These are phyloP conservation scores for Pulveroboletus sp. DNA, from an alignment of 768 basidiomycete genomes.

Conservation along the genomic window DNA sequence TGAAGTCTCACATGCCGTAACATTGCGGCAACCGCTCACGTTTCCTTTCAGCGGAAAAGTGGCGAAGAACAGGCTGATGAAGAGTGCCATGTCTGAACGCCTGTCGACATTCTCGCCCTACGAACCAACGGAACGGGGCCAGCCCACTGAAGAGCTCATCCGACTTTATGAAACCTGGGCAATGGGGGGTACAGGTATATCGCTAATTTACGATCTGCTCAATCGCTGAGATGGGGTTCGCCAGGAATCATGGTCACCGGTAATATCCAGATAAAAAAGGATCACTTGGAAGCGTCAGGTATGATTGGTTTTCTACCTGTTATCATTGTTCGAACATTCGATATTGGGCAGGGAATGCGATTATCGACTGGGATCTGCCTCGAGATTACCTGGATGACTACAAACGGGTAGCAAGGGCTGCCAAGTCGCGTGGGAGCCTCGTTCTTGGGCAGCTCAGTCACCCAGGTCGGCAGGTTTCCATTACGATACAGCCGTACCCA, in stretches of 20 bases:
- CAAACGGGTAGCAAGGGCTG: slow-evolving; percentile 26
- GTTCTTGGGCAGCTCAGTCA: slow-evolving; percentile 33
- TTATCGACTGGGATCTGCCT: slow-evolving; percentile 30
- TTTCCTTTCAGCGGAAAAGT: slow-evolving; percentile 31
- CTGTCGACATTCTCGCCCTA: slow-evolving; percentile 32
- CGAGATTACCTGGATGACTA: slow-evolving; percentile 22
- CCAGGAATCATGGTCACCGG: slow-evolving; percentile 32
- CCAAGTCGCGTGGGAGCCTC: slow-evolving; percentile 30
- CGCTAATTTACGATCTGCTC: background rate
- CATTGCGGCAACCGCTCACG: slow-evolving; percentile 22
- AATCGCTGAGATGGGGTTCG: slow-evolving; percentile 4
- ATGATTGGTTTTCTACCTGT: background rate
- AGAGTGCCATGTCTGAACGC: slow-evolving; percentile 36
- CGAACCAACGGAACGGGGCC: slow-evolving; percentile 29
- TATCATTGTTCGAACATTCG: background rate
- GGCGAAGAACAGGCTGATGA: slow-evolving; percentile 32
- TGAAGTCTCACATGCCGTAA: slow-evolving; percentile 16
- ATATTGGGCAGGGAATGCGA: slow-evolving; percentile 26
- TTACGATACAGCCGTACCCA: slow-evolving; percentile 34
- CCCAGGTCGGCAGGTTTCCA: slow-evolving; percentile 33
- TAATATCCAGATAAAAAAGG: slow-evolving; percentile 34
- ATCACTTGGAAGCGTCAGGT: slow-evolving; percentile 34
- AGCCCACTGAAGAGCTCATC: slow-evolving; percentile 32
- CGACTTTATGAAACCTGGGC: slow-evolving; percentile 36
- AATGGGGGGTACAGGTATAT: slow-evolving; percentile 28